Evolutionary conservation across 257 asterid species (phyloP).

Genomic region (Haberlea rhodopensis): DNA sequence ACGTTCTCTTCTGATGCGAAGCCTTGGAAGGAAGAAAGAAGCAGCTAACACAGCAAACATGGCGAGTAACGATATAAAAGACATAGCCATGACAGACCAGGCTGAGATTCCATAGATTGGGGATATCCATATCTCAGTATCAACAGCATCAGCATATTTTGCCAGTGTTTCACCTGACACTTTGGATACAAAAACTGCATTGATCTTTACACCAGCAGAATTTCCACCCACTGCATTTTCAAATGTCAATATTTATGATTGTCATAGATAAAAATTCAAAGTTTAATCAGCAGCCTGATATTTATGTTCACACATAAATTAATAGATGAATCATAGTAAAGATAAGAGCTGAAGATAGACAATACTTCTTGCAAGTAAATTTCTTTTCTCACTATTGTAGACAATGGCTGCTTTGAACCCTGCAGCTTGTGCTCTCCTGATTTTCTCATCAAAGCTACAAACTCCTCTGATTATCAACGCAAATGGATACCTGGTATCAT

Average conservation of each 20-base stretch:
- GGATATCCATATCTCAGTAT: slow-evolving; percentile 47
- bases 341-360: slow-evolving; percentile 9
- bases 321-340: slow-evolving; percentile 10
- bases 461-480: slow-evolving; percentile 58
- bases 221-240: slow-evolving; percentile 69
- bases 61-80: slow-evolving; percentile 58
- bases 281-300: background rate
- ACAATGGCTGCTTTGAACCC: slow-evolving; percentile 66
- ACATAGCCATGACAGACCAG: slow-evolving; percentile 60
- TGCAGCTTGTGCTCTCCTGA: slow-evolving; percentile 58
- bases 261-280: background rate
- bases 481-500: slow-evolving; percentile 35
- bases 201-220: slow-evolving; percentile 49
- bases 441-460: slow-evolving; percentile 70
- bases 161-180: slow-evolving; percentile 43
- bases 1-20: slow-evolving; percentile 51
- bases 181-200: slow-evolving; percentile 57
- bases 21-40: slow-evolving; percentile 62
- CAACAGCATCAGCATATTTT: slow-evolving; percentile 36
- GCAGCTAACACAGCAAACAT: slow-evolving; percentile 66
- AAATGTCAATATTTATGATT: slow-evolving; percentile 2
- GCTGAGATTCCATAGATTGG: slow-evolving; percentile 53
- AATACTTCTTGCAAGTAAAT: slow-evolving; percentile 68
- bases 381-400: slow-evolving; percentile 39
- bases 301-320: background rate